These are phyloP conservation scores for Paramecium bursaria DNA, from an alignment of 73 alveolate genomes.

Conservation along the genomic window DNA sequence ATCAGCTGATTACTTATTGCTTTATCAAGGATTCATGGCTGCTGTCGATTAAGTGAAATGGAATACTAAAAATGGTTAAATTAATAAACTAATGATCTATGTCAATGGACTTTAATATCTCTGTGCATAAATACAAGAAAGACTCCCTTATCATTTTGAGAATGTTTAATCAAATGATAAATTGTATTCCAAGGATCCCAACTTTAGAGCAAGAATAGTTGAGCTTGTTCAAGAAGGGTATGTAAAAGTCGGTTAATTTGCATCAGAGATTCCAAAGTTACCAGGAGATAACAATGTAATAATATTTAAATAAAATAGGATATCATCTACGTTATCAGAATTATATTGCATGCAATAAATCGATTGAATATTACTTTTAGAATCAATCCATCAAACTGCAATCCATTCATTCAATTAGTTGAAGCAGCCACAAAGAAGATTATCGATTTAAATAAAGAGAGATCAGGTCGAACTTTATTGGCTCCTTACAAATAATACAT, in stretches of 20 bases:
- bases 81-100: conserved; percentile 7
- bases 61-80: conserved; percentile 64
- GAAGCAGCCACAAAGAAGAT: conserved; percentile 27
- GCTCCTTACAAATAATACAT: background rate
- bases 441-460: conserved; percentile 63
- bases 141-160: conserved; percentile 68
- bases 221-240: conserved; percentile 56
- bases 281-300: conserved; percentile 47
- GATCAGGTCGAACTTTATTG: conserved; percentile 45
- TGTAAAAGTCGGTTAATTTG: conserved; percentile 35
- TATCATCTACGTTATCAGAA: conserved; percentile 38
- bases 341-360: conserved; percentile 43
- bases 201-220: conserved; percentile 44
- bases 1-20: conserved; percentile 33
- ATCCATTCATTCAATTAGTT: conserved; percentile 1
- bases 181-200: conserved; percentile 48
- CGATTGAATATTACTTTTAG: conserved; percentile 35
- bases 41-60: conserved; percentile 29
- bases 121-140: conserved; percentile 56
- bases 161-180: conserved; percentile 67
- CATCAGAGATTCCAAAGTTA: conserved; percentile 6
- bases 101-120: conserved; percentile 53
- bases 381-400: conserved; percentile 36
- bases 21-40: conserved; percentile 55
- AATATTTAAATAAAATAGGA: conserved; percentile 11